Evolutionary conservation across 495 filamentous ascomycete species (phyloP).

Genomic region (Niebla homalea): DNA sequence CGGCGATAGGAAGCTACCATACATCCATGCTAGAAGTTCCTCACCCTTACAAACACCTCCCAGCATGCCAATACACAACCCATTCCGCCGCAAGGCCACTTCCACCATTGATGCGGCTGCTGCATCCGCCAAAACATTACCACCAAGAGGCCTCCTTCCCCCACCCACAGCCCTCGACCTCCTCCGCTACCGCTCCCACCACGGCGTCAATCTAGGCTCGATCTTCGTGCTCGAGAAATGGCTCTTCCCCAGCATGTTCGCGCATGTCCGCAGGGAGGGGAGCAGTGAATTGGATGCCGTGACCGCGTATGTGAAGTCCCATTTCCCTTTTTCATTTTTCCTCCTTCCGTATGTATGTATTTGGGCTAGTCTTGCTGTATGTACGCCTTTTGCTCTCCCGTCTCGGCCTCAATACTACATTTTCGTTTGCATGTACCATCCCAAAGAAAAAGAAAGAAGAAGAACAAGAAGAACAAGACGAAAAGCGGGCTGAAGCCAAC

Average conservation of each 20-base stretch:
- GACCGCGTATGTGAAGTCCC: conserved; percentile 13
- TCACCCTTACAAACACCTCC: too few species aligned
- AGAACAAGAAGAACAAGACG: too few species aligned
- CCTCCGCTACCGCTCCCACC: conserved; percentile 40
- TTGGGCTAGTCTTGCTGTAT: too few species aligned
- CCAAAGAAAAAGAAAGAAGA: too few species aligned
- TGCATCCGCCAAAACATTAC: conserved; percentile 62
- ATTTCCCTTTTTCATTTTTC: not conserved
- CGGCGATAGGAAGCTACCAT: too few species aligned
- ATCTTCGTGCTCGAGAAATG: conserved; percentile 45
- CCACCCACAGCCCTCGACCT: conserved; percentile 30
- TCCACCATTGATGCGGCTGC: conserved; percentile 46
- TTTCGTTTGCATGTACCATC: too few species aligned
- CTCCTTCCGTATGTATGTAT: not conserved
- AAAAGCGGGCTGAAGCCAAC: not conserved
- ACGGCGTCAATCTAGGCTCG: conserved; percentile 42
- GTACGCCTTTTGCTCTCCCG: too few species aligned
- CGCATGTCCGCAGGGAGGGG: conserved; percentile 16
- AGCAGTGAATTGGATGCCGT: conserved; percentile 36
- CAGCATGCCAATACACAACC: too few species aligned
- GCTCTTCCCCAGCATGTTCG: conserved; percentile 33
- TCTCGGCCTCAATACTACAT: too few species aligned
- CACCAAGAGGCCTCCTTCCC: conserved; percentile 32
- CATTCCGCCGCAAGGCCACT: too few species aligned
- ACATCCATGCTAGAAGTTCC: too few species aligned